Percentiles rank a stretch among this genome's conserved stretches.
Evolutionary conservation across 2,329 filamentous ascomycete genomes (phyloP).

Genomic region (Penicillium vulpinum): DNA sequence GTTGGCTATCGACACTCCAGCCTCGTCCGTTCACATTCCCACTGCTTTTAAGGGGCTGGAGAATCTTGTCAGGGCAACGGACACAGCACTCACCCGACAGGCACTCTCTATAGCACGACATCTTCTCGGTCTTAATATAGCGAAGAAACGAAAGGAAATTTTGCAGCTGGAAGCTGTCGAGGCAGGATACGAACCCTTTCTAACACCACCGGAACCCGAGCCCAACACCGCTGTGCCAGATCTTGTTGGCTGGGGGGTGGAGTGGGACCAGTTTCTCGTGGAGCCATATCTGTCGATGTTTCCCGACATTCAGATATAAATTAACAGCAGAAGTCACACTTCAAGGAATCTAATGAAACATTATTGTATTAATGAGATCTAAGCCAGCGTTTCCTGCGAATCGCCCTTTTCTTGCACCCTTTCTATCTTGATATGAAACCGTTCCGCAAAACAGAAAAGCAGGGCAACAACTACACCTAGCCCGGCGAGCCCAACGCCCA

Average conservation of each 20-base stretch:
- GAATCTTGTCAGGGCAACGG: conserved; percentile 25
- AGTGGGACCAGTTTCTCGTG: conserved; percentile 35
- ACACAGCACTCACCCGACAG: conserved; percentile 30
- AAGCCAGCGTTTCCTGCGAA: not conserved
- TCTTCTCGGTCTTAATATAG: conserved; percentile 28
- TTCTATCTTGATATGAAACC: not conserved
- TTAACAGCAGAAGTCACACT: not conserved
- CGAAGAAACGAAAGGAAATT: conserved; percentile 34
- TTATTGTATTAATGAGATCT: not conserved
- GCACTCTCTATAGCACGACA: conserved; percentile 33
- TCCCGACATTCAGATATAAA: conserved; percentile 14
- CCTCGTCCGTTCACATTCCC: conserved; percentile 19
- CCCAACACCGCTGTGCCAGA: conserved; percentile 17
- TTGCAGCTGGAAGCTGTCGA: conserved; percentile 31
- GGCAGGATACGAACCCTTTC: conserved; percentile 17
- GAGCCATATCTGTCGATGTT: conserved; percentile 33
- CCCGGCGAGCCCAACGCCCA: no score
- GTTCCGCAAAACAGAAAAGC: not conserved
- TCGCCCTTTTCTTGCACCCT: not conserved
- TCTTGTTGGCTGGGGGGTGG: conserved; percentile 23
- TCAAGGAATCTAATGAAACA: not conserved
- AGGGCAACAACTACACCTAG: not conserved
- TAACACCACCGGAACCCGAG: conserved; percentile 11
- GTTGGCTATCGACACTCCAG: conserved; percentile 31
- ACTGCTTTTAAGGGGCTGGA: conserved; percentile 29